These are phyloP conservation scores for Gymnopilus junonius DNA, from an alignment of 768 basidiomycete genomes.

Conservation along the genomic window DNA sequence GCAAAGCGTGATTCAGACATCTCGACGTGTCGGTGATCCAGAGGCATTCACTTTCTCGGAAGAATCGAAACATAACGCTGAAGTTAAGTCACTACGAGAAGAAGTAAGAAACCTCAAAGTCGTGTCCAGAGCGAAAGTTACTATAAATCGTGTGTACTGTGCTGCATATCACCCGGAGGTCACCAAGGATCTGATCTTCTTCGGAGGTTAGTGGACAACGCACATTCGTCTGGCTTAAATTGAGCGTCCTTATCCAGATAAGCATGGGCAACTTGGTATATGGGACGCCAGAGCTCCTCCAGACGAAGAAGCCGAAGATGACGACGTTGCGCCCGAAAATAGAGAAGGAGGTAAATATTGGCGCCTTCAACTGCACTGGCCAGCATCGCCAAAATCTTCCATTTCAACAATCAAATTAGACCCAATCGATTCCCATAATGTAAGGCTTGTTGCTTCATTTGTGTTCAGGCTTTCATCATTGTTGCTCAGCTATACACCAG, in stretches of 20 bases:
- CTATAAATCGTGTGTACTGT: constrained; percentile 73
- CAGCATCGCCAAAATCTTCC: constrained; percentile 77
- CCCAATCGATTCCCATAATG: constrained; percentile 75
- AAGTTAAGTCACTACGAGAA: constrained; percentile 57
- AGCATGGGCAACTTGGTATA: constrained; percentile 81
- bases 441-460: constrained; percentile 32
- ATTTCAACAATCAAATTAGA: constrained; percentile 81
- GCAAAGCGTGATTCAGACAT: constrained; percentile 37
- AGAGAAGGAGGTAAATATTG: constrained; percentile 76
- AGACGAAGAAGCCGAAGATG: constrained; percentile 76
- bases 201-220: constrained; percentile 61
- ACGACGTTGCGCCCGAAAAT: constrained; percentile 44
- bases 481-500: constrained; percentile 70
- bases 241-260: constrained; percentile 52
- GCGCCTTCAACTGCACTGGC: constrained; percentile 85
- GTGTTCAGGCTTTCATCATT: neutral
- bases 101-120: constrained; percentile 61
- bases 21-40: constrained; percentile 44
- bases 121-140: constrained; percentile 83
- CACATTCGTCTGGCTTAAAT: neutral
- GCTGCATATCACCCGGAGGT: constrained; percentile 82
- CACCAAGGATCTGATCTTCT: constrained; percentile 84
- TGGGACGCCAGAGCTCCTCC: constrained; percentile 81
- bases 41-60: constrained; percentile 58
- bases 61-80: constrained; percentile 49